Evolutionary conservation across 176 grass and related monocot species (phyloP).

Genomic region (Saccharum spontaneum): DNA sequence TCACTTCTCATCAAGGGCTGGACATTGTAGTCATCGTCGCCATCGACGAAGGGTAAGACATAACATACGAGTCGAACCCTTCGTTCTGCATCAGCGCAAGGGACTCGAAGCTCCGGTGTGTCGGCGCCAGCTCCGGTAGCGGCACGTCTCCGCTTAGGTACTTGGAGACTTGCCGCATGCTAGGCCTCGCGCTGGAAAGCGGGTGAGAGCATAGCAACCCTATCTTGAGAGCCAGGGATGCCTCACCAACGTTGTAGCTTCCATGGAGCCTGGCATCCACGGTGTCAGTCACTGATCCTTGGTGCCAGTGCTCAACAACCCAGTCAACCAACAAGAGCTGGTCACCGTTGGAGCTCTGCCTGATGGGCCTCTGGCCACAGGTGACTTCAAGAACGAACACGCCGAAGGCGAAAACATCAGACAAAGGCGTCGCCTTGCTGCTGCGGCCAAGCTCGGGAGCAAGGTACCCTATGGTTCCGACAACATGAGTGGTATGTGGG

Average conservation of each 20-base stretch:
- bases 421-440: background rate
- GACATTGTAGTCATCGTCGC: background rate
- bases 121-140: background rate
- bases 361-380: background rate
- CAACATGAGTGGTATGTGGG: background rate
- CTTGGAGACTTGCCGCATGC: background rate
- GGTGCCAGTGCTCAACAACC: background rate
- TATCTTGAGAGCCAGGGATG: background rate
- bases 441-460: background rate
- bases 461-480: background rate
- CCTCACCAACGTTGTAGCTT: background rate
- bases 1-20: background rate
- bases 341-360: background rate
- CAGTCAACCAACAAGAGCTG: background rate
- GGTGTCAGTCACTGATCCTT: background rate
- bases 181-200: background rate
- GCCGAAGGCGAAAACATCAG: background rate
- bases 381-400: background rate
- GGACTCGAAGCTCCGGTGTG: background rate
- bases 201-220: background rate
- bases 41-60: constrained; percentile 2
- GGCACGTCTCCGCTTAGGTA: background rate
- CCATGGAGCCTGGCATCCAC: background rate
- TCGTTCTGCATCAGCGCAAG: background rate
- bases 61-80: background rate